A percentile compares a stretch with the other conserved stretches of the same genome.
Conservation (phyloP, 768 basidiomycete species). For the Tylopilus balloui region DNA sequence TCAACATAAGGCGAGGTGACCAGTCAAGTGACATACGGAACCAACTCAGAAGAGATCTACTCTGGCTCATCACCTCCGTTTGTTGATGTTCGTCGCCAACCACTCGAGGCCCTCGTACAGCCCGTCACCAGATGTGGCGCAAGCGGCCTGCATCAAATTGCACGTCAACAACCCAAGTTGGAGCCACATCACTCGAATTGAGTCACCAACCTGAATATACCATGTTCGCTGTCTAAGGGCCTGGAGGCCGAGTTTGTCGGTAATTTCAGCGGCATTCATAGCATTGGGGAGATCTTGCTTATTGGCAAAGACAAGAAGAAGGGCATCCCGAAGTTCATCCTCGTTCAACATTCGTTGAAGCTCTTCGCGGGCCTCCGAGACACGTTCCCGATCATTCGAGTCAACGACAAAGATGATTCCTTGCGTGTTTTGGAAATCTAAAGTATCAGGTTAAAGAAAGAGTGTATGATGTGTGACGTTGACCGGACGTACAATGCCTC, state of each 20-base stretch:
- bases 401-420: slow-evolving; percentile 99
- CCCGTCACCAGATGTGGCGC: slow-evolving; percentile 97
- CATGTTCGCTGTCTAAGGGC: slow-evolving; percentile 95
- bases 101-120: slow-evolving; percentile 98
- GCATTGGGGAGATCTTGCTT: slow-evolving; percentile 99
- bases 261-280: slow-evolving; percentile 99
- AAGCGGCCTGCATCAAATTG: slow-evolving; percentile 67
- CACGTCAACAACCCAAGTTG: slow-evolving; percentile 12
- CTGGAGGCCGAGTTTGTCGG: slow-evolving; percentile 98
- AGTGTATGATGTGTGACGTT: background rate
- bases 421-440: slow-evolving; percentile 99
- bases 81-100: slow-evolving; percentile 83
- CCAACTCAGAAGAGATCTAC: slow-evolving; percentile 32
- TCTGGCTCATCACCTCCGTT: slow-evolving; percentile 63
- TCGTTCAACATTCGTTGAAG: slow-evolving; percentile 99
- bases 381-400: slow-evolving; percentile 99
- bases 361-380: slow-evolving; percentile 97
- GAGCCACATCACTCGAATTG: background rate
- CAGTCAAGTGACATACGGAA: slow-evolving; percentile 46
- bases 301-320: slow-evolving; percentile 98
- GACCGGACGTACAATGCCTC: slow-evolving; percentile 93
- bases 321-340: slow-evolving; percentile 97
- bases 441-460: slow-evolving; percentile 9
- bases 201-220: slow-evolving; percentile 82
- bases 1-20: slow-evolving; percentile 57